Conservation (phyloP, 1,139 yeast genomes). For the Pichia sp. region DNA sequence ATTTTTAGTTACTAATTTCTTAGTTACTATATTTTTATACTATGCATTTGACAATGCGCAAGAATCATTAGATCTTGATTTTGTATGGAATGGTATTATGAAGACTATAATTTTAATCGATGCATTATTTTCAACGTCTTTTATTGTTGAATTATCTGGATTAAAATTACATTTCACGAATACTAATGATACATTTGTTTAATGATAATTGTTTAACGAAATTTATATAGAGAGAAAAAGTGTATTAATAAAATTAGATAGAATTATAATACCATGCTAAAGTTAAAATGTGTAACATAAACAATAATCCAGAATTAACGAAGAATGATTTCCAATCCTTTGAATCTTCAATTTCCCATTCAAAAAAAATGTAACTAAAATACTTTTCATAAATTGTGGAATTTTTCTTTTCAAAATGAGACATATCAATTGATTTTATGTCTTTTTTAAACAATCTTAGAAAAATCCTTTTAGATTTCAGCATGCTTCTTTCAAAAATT, state of each 20-base stretch:
- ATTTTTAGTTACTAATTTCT: conserved; percentile 5
- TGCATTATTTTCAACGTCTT: conserved; percentile 19
- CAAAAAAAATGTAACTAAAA: conserved; percentile 3
- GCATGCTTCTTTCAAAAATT: neutral
- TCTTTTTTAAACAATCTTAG: neutral
- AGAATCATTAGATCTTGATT: conserved; percentile 1
- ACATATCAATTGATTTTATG: conserved; percentile 5
- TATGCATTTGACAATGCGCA: neutral
- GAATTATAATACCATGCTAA: conserved; percentile 10
- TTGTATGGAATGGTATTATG: conserved; percentile 8
- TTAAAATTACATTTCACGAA: conserved; percentile 13
- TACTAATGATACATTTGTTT: conserved; percentile 6
- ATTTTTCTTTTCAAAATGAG: conserved; percentile 8
- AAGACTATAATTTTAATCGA: conserved; percentile 21
- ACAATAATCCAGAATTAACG: conserved; percentile 1
- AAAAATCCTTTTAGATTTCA: neutral
- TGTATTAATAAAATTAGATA: neutral
- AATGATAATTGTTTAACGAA: neutral
- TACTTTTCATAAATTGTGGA: neutral
- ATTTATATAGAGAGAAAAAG: neutral
- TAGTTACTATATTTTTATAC: conserved; percentile 10
- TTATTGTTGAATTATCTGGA: conserved; percentile 22
- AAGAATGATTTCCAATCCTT: conserved; percentile 5
- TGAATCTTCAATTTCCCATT: conserved; percentile 14
- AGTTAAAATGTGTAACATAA: neutral